Conservation (phyloP, 169 alveolate species). For the Hepatocystis sp. region DNA sequence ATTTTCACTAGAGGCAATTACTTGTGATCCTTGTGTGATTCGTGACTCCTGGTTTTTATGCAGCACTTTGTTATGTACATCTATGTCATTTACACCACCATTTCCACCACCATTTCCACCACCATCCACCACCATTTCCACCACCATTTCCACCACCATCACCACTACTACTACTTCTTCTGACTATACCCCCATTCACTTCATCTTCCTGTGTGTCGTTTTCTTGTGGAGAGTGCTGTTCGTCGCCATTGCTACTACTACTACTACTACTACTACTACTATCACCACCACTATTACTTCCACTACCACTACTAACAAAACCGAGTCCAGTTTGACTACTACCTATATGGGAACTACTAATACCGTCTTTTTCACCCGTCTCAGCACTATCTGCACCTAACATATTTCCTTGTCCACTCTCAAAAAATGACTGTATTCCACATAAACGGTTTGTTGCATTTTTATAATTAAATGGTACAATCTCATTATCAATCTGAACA, state of each 20-base stretch:
- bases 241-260: background rate
- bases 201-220: slow-evolving; percentile 3
- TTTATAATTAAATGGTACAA: slow-evolving; percentile 53
- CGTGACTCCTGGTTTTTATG: no score
- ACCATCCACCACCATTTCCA: background rate
- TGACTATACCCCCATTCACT: no score
- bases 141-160: background rate
- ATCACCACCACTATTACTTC: background rate
- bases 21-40: background rate
- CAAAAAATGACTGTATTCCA: slow-evolving; percentile 46
- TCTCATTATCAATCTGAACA: slow-evolving; percentile 58
- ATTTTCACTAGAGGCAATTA: slow-evolving; percentile 83
- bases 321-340: background rate
- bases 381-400: no score
- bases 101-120: background rate
- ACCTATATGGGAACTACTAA: background rate
- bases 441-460: slow-evolving; percentile 48
- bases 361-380: no score
- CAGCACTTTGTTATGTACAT: slow-evolving; percentile 19
- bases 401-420: slow-evolving; percentile 3
- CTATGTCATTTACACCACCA: no score
- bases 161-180: background rate
- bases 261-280: background rate
- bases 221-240: background rate
- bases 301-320: background rate